phyloP scores from a whole-genome alignment of 345 rosid species.

The Turritis glabra region DNA sequence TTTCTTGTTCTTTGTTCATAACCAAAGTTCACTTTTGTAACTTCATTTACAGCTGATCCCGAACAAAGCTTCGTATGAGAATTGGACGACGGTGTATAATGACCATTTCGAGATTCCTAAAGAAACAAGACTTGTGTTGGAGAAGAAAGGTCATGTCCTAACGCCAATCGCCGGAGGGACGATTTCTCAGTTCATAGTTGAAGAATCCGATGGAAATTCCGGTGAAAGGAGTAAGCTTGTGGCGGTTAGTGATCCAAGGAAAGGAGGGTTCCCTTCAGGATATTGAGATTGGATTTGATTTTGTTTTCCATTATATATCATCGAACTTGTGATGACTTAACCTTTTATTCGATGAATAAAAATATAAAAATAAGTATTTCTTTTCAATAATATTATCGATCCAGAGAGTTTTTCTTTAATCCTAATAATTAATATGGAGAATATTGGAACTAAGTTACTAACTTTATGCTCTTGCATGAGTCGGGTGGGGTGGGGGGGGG shows the following conservation, averaged over 20 bases:
- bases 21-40: neutral
- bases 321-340: neutral
- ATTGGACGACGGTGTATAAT: constrained; percentile 52
- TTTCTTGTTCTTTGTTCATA: constrained; percentile 5
- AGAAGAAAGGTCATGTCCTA: constrained; percentile 54
- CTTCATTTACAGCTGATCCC: constrained; percentile 49
- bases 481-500: too few species aligned
- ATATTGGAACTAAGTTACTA: too few species aligned
- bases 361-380: too few species aligned
- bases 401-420: too few species aligned
- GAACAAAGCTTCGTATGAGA: constrained; percentile 48
- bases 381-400: too few species aligned
- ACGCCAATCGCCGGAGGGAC: constrained; percentile 44
- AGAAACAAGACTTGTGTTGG: constrained; percentile 42
- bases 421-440: too few species aligned
- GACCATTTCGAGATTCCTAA: constrained; percentile 57
- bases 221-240: constrained; percentile 38
- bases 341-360: neutral
- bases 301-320: neutral
- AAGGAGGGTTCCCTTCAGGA: constrained; percentile 71
- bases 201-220: constrained; percentile 33
- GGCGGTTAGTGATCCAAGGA: constrained; percentile 70
- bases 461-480: too few species aligned
- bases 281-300: constrained; percentile 28
- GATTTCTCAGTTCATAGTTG: constrained; percentile 53